Conservation (phyloP, 352 stramenopile species). For the Pelagophyceae sp. region DNA sequence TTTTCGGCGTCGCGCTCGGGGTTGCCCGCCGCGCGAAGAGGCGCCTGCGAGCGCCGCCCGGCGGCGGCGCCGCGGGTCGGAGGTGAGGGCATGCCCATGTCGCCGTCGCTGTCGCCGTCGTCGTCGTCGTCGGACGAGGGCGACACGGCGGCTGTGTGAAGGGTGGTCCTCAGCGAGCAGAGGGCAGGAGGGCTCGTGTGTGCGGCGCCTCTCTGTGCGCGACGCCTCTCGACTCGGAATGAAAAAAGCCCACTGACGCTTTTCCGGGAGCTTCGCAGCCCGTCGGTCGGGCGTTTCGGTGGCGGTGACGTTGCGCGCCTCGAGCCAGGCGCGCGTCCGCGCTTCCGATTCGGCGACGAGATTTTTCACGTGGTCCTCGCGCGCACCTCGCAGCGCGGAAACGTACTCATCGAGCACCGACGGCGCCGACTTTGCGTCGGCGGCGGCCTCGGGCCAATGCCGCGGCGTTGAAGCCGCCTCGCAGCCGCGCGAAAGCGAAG, state of each 20-base stretch:
- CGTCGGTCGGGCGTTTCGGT: neutral
- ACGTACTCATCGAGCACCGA: too few relatives aligned
- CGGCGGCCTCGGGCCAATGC: neutral
- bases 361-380: neutral
- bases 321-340: neutral
- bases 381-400: too few relatives aligned
- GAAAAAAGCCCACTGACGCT: neutral
- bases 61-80: too few relatives aligned
- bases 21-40: neutral
- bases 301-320: too few relatives aligned
- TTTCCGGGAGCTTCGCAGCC: neutral
- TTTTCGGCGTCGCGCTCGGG: neutral
- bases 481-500: neutral
- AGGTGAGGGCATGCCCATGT: too few relatives aligned
- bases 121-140: too few relatives aligned
- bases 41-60: too few relatives aligned
- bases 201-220: too few relatives aligned
- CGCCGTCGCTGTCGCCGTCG: too few relatives aligned
- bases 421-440: too few relatives aligned
- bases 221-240: too few relatives aligned
- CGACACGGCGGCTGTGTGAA: too few relatives aligned
- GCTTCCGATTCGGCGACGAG: neutral
- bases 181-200: neutral
- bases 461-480: neutral
- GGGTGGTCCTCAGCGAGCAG: neutral